Evolutionary conservation across 2,329 filamentous ascomycete genomes (phyloP).

Genomic region (Diaporthe citri): DNA sequence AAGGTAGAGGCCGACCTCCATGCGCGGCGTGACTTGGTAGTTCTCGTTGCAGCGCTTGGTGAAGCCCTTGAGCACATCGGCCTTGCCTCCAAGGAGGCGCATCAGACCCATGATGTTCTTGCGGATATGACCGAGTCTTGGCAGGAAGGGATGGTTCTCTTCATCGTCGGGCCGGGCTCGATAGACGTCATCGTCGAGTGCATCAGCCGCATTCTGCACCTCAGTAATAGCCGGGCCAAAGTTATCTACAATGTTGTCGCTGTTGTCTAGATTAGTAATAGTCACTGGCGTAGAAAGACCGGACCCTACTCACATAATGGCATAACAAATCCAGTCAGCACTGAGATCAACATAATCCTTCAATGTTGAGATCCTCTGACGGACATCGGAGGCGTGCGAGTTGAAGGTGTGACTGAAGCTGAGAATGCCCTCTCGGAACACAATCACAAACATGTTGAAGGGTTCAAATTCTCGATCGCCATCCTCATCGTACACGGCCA

Average conservation of each 20-base stretch:
- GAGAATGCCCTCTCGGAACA: slow-evolving; percentile 93
- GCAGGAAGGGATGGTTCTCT: slow-evolving; percentile 76
- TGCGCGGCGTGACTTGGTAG: slow-evolving; percentile 93
- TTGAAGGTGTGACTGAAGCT: slow-evolving; percentile 95
- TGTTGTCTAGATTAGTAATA: slow-evolving; percentile 48
- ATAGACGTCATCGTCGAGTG: slow-evolving; percentile 96
- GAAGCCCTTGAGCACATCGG: slow-evolving; percentile 97
- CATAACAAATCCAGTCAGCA: slow-evolving; percentile 99
- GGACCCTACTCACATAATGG: slow-evolving; percentile 79
- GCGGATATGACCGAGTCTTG: slow-evolving; percentile 88
- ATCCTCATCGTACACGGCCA: slow-evolving; percentile 79
- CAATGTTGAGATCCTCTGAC: slow-evolving; percentile 89
- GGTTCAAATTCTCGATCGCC: slow-evolving; percentile 90
- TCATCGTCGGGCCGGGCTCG: slow-evolving; percentile 92
- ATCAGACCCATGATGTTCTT: slow-evolving; percentile 96
- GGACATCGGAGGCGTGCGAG: slow-evolving; percentile 87
- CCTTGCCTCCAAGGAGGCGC: slow-evolving; percentile 93
- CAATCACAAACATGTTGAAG: slow-evolving; percentile 96
- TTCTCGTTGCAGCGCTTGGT: slow-evolving; percentile 99
- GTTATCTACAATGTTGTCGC: slow-evolving; percentile 96
- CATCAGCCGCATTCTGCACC: slow-evolving; percentile 89
- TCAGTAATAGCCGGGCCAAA: slow-evolving; percentile 91
- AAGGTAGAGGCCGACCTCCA: slow-evolving; percentile 96
- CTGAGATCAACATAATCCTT: slow-evolving; percentile 96
- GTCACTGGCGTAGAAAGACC: not conserved